Percentiles rank a stretch among this genome's conserved stretches.
These are phyloP conservation scores for Lipomyces starkeyi DNA, from an alignment of 805 yeast species.

Conservation along the genomic window DNA sequence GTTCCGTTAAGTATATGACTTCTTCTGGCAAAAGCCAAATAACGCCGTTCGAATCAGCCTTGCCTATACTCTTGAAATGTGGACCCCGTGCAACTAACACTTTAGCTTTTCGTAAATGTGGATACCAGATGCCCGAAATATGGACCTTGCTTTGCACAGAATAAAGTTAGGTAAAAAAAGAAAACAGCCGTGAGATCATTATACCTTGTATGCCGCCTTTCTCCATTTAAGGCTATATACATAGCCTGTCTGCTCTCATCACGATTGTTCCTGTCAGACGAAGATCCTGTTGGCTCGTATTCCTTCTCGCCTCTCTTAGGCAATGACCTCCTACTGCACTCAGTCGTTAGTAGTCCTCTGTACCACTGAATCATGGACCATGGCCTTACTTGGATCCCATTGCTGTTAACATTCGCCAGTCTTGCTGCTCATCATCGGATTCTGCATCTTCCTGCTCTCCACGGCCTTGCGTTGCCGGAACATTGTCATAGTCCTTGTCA, in stretches of 20 bases:
- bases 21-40: constrained; percentile 69
- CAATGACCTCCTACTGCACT: constrained; percentile 40
- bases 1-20: constrained; percentile 74
- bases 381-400: constrained; percentile 16
- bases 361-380: neutral
- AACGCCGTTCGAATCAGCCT: constrained; percentile 54
- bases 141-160: constrained; percentile 51
- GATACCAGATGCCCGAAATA: constrained; percentile 58
- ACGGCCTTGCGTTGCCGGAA: neutral
- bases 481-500: constrained; percentile 26
- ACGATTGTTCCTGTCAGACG: constrained; percentile 56
- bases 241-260: constrained; percentile 66
- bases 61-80: constrained; percentile 75
- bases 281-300: constrained; percentile 80
- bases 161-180: neutral
- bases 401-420: constrained; percentile 47
- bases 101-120: constrained; percentile 46
- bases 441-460: constrained; percentile 26
- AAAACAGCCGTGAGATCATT: neutral
- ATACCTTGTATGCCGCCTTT: constrained; percentile 44
- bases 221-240: constrained; percentile 65
- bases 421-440: constrained; percentile 47
- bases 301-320: constrained; percentile 87
- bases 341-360: neutral
- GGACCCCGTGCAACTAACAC: constrained; percentile 69